These are phyloP conservation scores for Fusarium drepaniforme DNA, from an alignment of 2,329 filamentous ascomycete species.

Conservation along the genomic window DNA sequence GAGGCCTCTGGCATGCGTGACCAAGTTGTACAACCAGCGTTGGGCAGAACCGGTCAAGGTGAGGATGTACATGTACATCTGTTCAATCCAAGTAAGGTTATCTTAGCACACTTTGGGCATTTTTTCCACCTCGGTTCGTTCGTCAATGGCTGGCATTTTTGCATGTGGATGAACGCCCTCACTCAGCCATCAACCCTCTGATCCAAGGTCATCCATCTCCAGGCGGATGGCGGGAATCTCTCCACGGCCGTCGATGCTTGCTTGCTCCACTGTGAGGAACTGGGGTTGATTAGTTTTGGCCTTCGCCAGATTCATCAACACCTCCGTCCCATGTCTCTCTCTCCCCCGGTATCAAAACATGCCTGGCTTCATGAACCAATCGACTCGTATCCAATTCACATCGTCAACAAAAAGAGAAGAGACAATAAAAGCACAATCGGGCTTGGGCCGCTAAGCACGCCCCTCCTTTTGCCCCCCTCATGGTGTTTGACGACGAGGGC, in stretches of 20 bases:
- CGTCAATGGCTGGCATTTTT: constrained; percentile 16
- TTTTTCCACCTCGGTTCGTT: constrained; percentile 23
- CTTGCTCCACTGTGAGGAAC: constrained; percentile 20
- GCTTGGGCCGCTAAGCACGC: constrained; percentile 16
- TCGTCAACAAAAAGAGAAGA: constrained; percentile 34
- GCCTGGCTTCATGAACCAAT: constrained; percentile 18
- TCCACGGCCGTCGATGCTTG: constrained; percentile 10
- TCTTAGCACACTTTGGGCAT: constrained; percentile 32
- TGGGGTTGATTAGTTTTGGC: constrained; percentile 18
- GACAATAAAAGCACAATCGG: constrained; percentile 13
- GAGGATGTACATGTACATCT: constrained; percentile 17
- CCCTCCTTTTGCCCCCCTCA: constrained; percentile 9
- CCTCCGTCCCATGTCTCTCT: constrained; percentile 1
- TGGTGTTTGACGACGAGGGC: constrained; percentile 25
- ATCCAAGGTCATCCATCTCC: background rate
- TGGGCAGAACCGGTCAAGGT: background rate
- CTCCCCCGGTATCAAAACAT: constrained; percentile 13
- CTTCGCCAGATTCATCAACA: constrained; percentile 35
- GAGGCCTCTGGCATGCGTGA: constrained; percentile 14
- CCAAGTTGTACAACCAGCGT: constrained; percentile 12
- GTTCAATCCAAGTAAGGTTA: constrained; percentile 33
- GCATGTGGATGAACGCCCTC: constrained; percentile 21
- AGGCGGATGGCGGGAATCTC: constrained; percentile 5
- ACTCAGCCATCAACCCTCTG: constrained; percentile 18
- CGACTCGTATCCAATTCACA: constrained; percentile 31